Evolutionary conservation across 208 protist species (phyloP).

Genomic region (Trypanosoma cruzi): DNA sequence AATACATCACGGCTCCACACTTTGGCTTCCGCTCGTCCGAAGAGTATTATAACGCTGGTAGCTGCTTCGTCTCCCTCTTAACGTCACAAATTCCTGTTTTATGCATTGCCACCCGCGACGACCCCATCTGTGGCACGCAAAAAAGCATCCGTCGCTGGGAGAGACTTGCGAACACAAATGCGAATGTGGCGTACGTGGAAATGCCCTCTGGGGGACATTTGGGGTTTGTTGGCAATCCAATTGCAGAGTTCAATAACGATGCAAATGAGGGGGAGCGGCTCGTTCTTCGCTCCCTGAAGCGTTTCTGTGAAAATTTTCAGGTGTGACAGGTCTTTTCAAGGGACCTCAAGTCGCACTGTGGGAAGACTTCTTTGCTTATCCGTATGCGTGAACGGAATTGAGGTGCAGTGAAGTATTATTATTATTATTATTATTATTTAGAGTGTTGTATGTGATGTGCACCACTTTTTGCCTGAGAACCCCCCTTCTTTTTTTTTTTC

Average conservation of each 20-base stretch:
- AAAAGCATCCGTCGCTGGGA: slow-evolving; percentile 33
- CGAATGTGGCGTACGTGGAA: slow-evolving; percentile 44
- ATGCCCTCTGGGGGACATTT: slow-evolving; percentile 65
- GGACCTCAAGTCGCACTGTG: neutral
- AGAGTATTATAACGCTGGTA: slow-evolving; percentile 51
- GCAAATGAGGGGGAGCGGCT: slow-evolving; percentile 53
- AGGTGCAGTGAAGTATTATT: too few species aligned
- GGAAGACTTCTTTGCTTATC: too few species aligned
- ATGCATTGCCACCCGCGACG: slow-evolving; percentile 46
- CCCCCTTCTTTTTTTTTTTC: slow-evolving; percentile 28
- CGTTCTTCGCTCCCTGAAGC: slow-evolving; percentile 35
- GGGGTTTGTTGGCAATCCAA: slow-evolving; percentile 49
- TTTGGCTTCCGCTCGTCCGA: slow-evolving; percentile 40
- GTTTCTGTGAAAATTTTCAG: slow-evolving; percentile 20
- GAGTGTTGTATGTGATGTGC: too few species aligned
- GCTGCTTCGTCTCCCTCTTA: slow-evolving; percentile 34
- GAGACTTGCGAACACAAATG: slow-evolving; percentile 22
- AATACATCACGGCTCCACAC: slow-evolving; percentile 48
- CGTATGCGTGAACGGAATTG: too few species aligned
- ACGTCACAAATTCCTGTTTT: slow-evolving; percentile 40
- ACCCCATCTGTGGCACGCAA: slow-evolving; percentile 48
- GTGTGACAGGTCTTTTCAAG: neutral
- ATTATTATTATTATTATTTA: too few species aligned
- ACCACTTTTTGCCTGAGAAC: too few species aligned
- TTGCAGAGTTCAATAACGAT: slow-evolving; percentile 20